Conservation (phyloP, 768 basidiomycete species). For the Boletus rubroflammeus region DNA sequence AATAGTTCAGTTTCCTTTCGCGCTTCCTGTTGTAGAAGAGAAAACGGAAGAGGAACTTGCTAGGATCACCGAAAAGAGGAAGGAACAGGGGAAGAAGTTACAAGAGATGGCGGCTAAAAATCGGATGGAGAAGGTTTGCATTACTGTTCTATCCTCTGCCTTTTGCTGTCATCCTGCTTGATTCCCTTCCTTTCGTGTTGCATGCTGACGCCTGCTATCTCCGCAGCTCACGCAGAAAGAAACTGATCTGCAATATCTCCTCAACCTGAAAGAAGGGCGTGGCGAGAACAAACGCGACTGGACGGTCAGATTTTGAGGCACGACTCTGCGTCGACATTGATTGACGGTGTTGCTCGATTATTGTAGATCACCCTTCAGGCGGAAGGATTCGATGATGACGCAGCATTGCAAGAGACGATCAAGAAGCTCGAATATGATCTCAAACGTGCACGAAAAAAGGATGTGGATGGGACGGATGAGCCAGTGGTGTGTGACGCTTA, state of each 20-base stretch:
- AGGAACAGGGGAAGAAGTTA: constrained; percentile 82
- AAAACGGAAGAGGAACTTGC: constrained; percentile 91
- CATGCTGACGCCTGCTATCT: background rate
- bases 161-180: background rate
- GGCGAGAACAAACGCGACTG: constrained; percentile 69
- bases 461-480: constrained; percentile 68
- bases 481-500: constrained; percentile 37
- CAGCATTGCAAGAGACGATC: constrained; percentile 72
- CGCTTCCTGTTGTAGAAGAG: constrained; percentile 58
- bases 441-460: constrained; percentile 77
- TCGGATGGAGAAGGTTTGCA: constrained; percentile 74
- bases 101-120: constrained; percentile 90
- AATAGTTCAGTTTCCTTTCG: constrained; percentile 87
- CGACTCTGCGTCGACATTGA: background rate
- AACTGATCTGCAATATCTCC: constrained; percentile 61
- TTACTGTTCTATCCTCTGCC: background rate
- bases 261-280: constrained; percentile 60
- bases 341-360: background rate
- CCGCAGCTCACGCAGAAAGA: constrained; percentile 71
- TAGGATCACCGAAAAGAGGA: constrained; percentile 69
- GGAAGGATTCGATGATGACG: constrained; percentile 77
- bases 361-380: constrained; percentile 53
- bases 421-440: constrained; percentile 83
- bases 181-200: background rate
- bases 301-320: constrained; percentile 43